These are phyloP conservation scores for Geotrichum macrosporum DNA, from an alignment of 1,139 yeast genomes.

Conservation along the genomic window DNA sequence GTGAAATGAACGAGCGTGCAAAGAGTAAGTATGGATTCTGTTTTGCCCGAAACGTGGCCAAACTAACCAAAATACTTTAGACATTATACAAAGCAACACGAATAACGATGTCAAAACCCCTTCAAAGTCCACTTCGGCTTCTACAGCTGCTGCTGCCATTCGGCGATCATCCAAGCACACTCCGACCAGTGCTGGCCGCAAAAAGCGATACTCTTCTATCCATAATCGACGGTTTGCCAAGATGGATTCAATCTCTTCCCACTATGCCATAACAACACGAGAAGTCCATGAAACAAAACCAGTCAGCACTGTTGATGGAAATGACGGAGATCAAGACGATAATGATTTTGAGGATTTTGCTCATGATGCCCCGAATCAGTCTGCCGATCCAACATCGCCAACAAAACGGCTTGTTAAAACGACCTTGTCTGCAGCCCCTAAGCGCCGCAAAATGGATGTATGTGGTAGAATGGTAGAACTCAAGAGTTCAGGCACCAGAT, in stretches of 20 bases:
- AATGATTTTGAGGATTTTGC: constrained; percentile 10
- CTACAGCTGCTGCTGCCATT: constrained; percentile 23
- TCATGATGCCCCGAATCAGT: constrained; percentile 4
- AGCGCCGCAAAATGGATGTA: constrained; percentile 23
- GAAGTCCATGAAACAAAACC: constrained; percentile 6
- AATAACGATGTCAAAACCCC: not conserved
- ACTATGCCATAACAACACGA: constrained; percentile 25
- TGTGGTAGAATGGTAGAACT: constrained; percentile 21
- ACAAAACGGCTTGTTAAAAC: constrained; percentile 19
- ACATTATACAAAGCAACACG: not conserved
- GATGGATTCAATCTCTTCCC: constrained; percentile 33
- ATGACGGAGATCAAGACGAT: not conserved
- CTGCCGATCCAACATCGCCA: constrained; percentile 6
- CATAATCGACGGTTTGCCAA: constrained; percentile 33
- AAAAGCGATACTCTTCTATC: constrained; percentile 31
- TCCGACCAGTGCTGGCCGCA: constrained; percentile 19
- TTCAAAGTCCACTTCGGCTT: constrained; percentile 21
- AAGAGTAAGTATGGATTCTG: constrained; percentile 3
- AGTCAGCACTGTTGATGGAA: constrained; percentile 7
- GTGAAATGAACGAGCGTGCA: constrained; percentile 39
- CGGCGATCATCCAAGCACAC: constrained; percentile 17
- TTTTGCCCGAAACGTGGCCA: not conserved
- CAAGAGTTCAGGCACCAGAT: constrained; percentile 12
- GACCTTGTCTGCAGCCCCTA: constrained; percentile 19
- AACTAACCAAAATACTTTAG: constrained; percentile 4